Evolutionary conservation across 2,329 filamentous ascomycete genomes (phyloP), one percentile per base, ranked within the genome.

Genomic region (Alternaria arbusti): DNA sequence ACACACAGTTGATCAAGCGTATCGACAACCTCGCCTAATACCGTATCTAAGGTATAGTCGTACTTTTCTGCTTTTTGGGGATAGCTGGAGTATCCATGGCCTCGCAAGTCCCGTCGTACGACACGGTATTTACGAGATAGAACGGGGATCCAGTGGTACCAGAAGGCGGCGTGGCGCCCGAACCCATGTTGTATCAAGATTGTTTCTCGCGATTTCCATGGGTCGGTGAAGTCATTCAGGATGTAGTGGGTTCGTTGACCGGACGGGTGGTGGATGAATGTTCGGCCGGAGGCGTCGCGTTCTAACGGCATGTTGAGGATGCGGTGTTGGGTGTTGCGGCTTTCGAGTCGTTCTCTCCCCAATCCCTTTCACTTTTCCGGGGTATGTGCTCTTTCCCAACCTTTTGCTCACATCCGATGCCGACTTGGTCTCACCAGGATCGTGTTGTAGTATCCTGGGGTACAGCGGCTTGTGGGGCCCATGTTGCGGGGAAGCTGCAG

Each of bases 161-260:
- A 80, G 60, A 79, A 78, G 8, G 60, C 70, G 4, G 73, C 59
- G 56, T 78, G 73, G 9, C 78, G 71, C 3, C 68, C 78, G 58
- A 80, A 80, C 9, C 78, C 78, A n/a, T 80, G 78, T 40, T 80
- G 77, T 17, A 80, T 78, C 5, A 80, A 62, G 40, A 80, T 75
- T 17, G 78, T 77, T n/a, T 77, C 71, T 51, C 55, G 17, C 2
- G 75, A 67, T 52, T 75, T 77, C 77, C 74, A 79, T 4, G 75
- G 75, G 54, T 75, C 74, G 12, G 68, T 67, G 46, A 76, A 79
- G 59, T 69, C 60, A 56, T 74, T 59, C 26, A 61, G 46, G 23
- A 77, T 69, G 64, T 77, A 77, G 65, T 77, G 74, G 5, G 76
- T 72, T n/a, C 58, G 66, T 65, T 79, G 76, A 28, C 74, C 72